phyloP scores from a whole-genome alignment of 2,329 filamentous ascomycete genomes.

The Cryoendolithus antarcticus region DNA sequence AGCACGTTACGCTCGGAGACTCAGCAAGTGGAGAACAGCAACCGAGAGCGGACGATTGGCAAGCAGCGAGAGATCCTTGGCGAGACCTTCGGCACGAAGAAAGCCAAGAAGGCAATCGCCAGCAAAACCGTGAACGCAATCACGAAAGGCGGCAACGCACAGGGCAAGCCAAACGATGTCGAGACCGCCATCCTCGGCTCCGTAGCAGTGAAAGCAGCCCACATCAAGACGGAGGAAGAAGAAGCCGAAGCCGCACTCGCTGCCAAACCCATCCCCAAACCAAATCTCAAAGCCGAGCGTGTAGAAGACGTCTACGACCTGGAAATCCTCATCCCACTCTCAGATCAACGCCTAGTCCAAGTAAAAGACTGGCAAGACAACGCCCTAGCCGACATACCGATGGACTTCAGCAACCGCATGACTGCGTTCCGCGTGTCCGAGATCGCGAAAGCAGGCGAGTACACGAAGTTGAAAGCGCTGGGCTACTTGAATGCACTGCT shows the following conservation, averaged over 20 bases:
- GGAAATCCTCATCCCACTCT: slow-evolving; percentile 52
- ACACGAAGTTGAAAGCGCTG: slow-evolving; percentile 35
- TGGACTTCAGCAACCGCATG: slow-evolving; percentile 48
- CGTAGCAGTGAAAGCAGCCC: slow-evolving; percentile 49
- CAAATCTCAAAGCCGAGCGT: slow-evolving; percentile 54
- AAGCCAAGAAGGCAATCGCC: slow-evolving; percentile 65
- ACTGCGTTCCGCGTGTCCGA: slow-evolving; percentile 52
- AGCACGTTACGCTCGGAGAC: slow-evolving; percentile 34
- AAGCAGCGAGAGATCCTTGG: slow-evolving; percentile 58
- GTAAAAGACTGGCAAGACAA: slow-evolving; percentile 65
- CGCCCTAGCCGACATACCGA: slow-evolving; percentile 44
- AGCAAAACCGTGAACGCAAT: slow-evolving; percentile 62
- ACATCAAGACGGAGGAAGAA: slow-evolving; percentile 56
- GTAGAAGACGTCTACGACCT: slow-evolving; percentile 63
- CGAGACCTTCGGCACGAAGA: slow-evolving; percentile 72
- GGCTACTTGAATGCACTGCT: slow-evolving; percentile 37
- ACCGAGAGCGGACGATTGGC: slow-evolving; percentile 29
- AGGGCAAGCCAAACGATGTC: slow-evolving; percentile 37
- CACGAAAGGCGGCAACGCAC: slow-evolving; percentile 26
- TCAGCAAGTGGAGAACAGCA: slow-evolving; percentile 25
- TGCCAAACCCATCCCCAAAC: slow-evolving; percentile 59
- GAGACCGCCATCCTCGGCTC: slow-evolving; percentile 49
- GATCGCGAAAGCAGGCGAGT: slow-evolving; percentile 41
- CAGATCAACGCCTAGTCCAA: slow-evolving; percentile 54
- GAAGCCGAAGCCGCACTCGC: slow-evolving; percentile 53